These are phyloP conservation scores for Aureobasidium sp. DNA, from an alignment of 2,329 filamentous ascomycete genomes.

Conservation along the genomic window DNA sequence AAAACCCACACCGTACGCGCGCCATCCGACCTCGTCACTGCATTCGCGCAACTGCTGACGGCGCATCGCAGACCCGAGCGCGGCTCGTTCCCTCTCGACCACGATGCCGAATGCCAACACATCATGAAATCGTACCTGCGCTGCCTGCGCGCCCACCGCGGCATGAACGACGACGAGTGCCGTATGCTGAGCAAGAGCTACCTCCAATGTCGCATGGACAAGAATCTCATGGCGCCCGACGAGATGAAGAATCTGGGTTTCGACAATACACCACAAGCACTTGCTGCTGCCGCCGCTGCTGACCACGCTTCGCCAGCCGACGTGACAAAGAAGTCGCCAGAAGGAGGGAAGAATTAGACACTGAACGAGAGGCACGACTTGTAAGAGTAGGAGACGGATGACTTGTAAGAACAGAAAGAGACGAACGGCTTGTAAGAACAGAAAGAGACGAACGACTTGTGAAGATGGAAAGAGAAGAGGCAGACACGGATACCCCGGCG, in stretches of 20 bases:
- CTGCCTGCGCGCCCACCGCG: slow-evolving; percentile 77
- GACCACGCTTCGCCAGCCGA: not conserved
- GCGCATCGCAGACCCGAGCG: slow-evolving; percentile 76
- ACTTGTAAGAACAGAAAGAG: not conserved
- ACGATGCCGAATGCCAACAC: slow-evolving; percentile 90
- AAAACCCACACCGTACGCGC: slow-evolving; percentile 61
- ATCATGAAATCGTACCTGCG: slow-evolving; percentile 78
- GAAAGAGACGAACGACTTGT: not conserved
- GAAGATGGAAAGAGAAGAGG: not conserved
- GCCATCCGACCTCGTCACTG: not conserved
- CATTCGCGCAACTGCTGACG: slow-evolving; percentile 45
- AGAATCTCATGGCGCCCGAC: slow-evolving; percentile 92
- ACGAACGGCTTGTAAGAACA: not conserved
- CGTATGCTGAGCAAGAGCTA: slow-evolving; percentile 81
- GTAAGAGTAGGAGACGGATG: not conserved
- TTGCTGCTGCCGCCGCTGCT: slow-evolving; percentile 8
- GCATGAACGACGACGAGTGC: slow-evolving; percentile 80
- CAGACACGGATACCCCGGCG: not conserved
- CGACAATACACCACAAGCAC: slow-evolving; percentile 25
- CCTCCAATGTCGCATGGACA: slow-evolving; percentile 82
- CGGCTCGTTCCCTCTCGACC: slow-evolving; percentile 92
- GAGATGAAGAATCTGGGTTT: slow-evolving; percentile 93
- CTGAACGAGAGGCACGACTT: not conserved
- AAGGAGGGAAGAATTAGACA: not conserved
- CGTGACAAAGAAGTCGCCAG: not conserved